Percentiles rank a stretch among this genome's conserved stretches.
Evolutionary conservation across 2,329 filamentous ascomycete species (phyloP).

Genomic region (Trichoderma sp.): DNA sequence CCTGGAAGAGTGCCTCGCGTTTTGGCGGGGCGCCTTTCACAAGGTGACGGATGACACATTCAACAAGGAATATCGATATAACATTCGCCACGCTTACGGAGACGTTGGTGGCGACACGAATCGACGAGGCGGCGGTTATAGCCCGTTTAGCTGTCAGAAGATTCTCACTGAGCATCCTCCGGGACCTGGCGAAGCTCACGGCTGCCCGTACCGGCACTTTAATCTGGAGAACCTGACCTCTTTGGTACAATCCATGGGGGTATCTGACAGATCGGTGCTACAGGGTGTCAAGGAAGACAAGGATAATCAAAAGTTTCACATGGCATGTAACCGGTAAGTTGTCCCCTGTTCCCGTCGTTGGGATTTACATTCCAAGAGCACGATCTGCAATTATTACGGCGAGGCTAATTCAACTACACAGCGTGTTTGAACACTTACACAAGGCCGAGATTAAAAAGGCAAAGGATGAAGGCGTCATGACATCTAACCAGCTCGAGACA

Average conservation of each 20-base stretch:
- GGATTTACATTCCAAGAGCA: neutral
- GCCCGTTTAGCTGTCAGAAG: constrained; percentile 91
- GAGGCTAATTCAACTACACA: constrained; percentile 28
- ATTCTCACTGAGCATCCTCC: constrained; percentile 87
- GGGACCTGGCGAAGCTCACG: constrained; percentile 82
- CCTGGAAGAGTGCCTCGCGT: constrained; percentile 85
- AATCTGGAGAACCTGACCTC: constrained; percentile 78
- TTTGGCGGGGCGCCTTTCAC: constrained; percentile 86
- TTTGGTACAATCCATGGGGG: constrained; percentile 73
- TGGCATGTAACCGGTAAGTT: constrained; percentile 83
- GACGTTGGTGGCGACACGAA: constrained; percentile 93
- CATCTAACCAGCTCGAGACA: constrained; percentile 77
- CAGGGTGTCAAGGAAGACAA: constrained; percentile 86
- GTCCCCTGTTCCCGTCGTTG: neutral
- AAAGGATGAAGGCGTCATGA: constrained; percentile 71
- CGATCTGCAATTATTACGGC: neutral
- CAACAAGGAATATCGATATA: constrained; percentile 97
- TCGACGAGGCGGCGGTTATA: constrained; percentile 80
- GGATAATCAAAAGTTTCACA: constrained; percentile 82
- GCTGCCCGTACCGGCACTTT: constrained; percentile 96
- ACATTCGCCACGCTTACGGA: constrained; percentile 90
- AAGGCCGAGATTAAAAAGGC: constrained; percentile 73
- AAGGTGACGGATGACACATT: constrained; percentile 90
- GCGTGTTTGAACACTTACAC: constrained; percentile 86
- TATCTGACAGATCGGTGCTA: constrained; percentile 73